Base-by-base conservation (phyloP, 768 basidiomycete genomes). In the Leccinum obscurum region DNA sequence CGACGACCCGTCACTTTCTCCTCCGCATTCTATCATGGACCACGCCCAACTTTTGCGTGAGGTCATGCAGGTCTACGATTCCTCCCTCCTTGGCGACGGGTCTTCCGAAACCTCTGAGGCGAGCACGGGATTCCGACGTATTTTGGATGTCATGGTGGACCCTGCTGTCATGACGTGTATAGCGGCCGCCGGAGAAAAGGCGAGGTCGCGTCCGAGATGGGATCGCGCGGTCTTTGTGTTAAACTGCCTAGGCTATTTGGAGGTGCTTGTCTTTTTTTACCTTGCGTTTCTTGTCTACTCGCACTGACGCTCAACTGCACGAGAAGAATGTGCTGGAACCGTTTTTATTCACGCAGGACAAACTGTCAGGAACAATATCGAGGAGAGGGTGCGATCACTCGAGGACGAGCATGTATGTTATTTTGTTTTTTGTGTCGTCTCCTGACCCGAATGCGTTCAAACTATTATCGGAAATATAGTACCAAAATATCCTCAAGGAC, bases 51-150 rank as follows among this genome's bases (percentile, higher is more conserved):
- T 92, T 58, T 79, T 98, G 9, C 87, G 90, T 13, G 94, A 98
- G 71, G 86, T 97, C 63, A 90, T 95, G 85, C 75, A 80, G 1
- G 94, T 97, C 6, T 95, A 96, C 72, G 86, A 92, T 35, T 89
- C 90, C 0, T 95, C 95, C 0, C 81, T 95, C 32, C 78, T 94
- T 10, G 89, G 86, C 10, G 85, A 87, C 32, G 61, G 64, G 0
- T 41, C 52, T 4, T 52, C 63, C 0, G 54, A 62, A 26, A 28
- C 49, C 14, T 49, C 59, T 0, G 68, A 66, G 34, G 69, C 59
- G 24, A 55, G 3, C 20, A 55, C 58, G 7, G 62, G 68, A 20
- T 70, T 72, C 50, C 37, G 30, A 46, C 57, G 83, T 34, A 87
- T 96, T 20, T 75, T 97, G 24, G 89, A 94, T 64, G 83, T 88